Evolutionary conservation across 106 monocot species (phyloP), one percentile per base, ranked within the genome.

Genomic region (Acorus calamus): DNA sequence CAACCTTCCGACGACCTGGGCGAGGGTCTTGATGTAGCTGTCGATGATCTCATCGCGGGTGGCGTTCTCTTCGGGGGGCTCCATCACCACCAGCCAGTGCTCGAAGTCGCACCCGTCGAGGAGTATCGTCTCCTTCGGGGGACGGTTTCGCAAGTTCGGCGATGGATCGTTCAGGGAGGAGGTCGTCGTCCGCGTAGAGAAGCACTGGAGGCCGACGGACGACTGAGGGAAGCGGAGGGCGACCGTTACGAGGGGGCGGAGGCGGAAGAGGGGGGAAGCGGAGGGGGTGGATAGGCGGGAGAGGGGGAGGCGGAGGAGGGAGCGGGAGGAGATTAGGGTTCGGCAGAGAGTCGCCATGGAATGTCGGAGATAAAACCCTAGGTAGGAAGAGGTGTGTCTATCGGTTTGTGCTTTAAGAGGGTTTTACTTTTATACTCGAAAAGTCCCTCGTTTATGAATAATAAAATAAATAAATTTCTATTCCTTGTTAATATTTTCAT

Each of bases 91-190:
- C 44, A 94, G 83, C 93, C 93, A 94, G 75, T 94, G 93, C 79
- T 94, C 93, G 71, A 94, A 94, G 68, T 94, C 93, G 61, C 93
- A 94, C 2, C 93, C 93, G 8, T 94, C 93, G 49, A 94, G 79
- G 8, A 94, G 71, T 55, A 94, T 94, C 8, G 93, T 94, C 75
- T 94, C 93, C 69, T 94, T 94, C 11, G 93, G 93, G 1, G 93
- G 93, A 11, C 93, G 73, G 59, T 89, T 89, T 83, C 89, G 89
- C 83, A 83, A 94, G 77, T 89, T 94, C 2, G 93, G 93, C 10
- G 76, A 79, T 44, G 89, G 83, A 53, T 94, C 93, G 47, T 86
- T 78, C 11, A 94, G 65, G 11, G 93, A 94, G 0, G 93, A 94
- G 4, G 83, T 81, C 4, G 89, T 84, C 47, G 83, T 72, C 48